Percentiles rank a stretch among this genome's conserved stretches.
Evolutionary conservation across 176 grass and related monocot species (phyloP).

Genomic region (Chrysopogon serrulatus): DNA sequence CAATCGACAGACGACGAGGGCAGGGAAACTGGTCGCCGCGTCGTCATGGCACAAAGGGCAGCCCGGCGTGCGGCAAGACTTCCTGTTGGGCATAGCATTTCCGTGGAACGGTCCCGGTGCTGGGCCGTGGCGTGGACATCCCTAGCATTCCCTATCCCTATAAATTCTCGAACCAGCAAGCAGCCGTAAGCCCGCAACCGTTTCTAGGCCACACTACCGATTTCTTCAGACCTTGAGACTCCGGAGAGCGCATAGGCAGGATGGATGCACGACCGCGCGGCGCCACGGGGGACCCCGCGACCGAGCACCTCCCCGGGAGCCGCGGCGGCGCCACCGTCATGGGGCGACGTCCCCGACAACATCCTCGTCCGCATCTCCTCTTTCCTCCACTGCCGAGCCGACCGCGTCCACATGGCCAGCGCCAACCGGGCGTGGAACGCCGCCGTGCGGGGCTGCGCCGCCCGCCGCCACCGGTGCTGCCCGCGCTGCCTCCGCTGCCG

Average conservation of each 20-base stretch:
- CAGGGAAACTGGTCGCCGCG: neutral
- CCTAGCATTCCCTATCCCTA: no score
- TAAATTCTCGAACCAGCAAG: neutral
- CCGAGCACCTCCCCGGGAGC: neutral
- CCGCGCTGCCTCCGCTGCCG: neutral
- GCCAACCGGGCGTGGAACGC: neutral
- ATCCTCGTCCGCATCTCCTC: conserved; percentile 15
- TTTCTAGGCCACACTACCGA: neutral
- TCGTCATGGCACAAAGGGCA: neutral
- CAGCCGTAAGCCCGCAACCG: neutral
- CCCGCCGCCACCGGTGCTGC: neutral
- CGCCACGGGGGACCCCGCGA: neutral
- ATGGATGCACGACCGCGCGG: neutral
- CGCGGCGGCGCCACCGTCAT: neutral
- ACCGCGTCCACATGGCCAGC: no score
- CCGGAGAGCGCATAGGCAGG: neutral
- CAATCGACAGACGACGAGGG: no score
- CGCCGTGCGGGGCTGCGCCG: neutral
- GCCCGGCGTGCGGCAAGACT: no score
- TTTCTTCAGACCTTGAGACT: neutral
- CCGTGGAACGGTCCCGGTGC: neutral
- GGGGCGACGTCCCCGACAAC: conserved; percentile 21
- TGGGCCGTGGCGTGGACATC: no score
- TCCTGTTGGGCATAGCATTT: neutral
- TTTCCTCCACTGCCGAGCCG: conserved; percentile 16